Conservation (phyloP, 1,284 basidiomycete species). For the Malassezia caprae region DNA sequence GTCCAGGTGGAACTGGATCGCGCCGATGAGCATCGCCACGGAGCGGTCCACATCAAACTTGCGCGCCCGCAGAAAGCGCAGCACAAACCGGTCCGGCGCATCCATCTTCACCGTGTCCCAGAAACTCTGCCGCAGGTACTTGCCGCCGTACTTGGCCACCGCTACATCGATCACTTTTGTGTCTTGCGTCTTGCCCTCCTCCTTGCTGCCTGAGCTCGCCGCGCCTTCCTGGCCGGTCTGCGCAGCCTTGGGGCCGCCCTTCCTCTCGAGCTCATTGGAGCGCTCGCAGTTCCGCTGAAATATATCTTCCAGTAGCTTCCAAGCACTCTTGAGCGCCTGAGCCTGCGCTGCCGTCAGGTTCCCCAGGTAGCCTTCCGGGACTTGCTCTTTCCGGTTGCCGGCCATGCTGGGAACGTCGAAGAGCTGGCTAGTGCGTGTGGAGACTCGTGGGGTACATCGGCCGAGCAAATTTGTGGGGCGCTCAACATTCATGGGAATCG, state of each 20-base stretch:
- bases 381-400: constrained; percentile 37
- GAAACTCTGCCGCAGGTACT: constrained; percentile 31
- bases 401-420: constrained; percentile 25
- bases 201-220: constrained; percentile 21
- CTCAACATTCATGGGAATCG: not conserved
- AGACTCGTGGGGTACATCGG: not conserved
- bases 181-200: constrained; percentile 34
- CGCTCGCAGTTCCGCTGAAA: constrained; percentile 36
- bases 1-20: constrained; percentile 48
- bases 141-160: constrained; percentile 44
- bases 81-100: constrained; percentile 40
- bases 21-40: constrained; percentile 45
- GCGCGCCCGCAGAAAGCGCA: constrained; percentile 48
- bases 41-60: constrained; percentile 48
- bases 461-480: not conserved
- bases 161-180: constrained; percentile 37
- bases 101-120: constrained; percentile 39
- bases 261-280: constrained; percentile 30
- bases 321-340: constrained; percentile 33
- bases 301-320: constrained; percentile 34
- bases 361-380: constrained; percentile 27
- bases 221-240: constrained; percentile 17
- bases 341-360: constrained; percentile 39
- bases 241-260: constrained; percentile 26
- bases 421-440: not conserved